Evolutionary conservation across 495 filamentous ascomycete species (phyloP), one percentile per base, ranked within the genome.

Genomic region (Hyaloscypha finlandica): DNA sequence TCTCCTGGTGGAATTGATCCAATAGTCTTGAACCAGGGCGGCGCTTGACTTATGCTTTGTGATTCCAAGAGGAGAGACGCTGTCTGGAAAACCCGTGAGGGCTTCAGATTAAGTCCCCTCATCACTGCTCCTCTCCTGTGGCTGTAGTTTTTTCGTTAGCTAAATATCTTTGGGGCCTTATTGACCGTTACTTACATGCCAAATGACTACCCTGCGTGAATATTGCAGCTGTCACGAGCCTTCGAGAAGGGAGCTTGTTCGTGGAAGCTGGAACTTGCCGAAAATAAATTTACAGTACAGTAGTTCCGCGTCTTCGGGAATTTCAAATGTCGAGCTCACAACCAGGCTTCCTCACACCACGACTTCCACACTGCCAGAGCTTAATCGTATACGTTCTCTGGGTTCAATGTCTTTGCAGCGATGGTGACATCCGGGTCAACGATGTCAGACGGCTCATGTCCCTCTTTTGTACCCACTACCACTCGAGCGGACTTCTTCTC

Each of bases 1-100:
- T 96, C 90, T 48, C 92, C 78, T 1, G 95, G 94, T 19, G 94
- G 94, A 63, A 95, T 88, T 58, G 86, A 79, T 61, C 83, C 80
- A 54, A 98, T 76, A 11, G 89, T 89, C 42, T 87, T 77, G 74
- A 90, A 88, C 96, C 95, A 98, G 70, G 86, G 78, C 8, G 94
- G 93, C 53, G 87, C 76, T 67, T 66, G 63, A 42, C 12, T n/a
- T 48, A 63, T 67, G 55, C n/a, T 65, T 11, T 68, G 25, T 0
- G 66, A 61, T 51, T 85, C 81, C 58, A 88, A 77, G 71, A 86
- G 81, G 61, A 81, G 81, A 35, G 86, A 75, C 35, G 89, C 88
- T 16, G 84, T 86, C 74, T 88, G 84, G 78, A 88, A 85, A 62
- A 96, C 91, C 66, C 89, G 86, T 61, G 90, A 81, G 65, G 93